phyloP scores from a whole-genome alignment of 345 rosid genomes.

The Gossypium herbaceum region DNA sequence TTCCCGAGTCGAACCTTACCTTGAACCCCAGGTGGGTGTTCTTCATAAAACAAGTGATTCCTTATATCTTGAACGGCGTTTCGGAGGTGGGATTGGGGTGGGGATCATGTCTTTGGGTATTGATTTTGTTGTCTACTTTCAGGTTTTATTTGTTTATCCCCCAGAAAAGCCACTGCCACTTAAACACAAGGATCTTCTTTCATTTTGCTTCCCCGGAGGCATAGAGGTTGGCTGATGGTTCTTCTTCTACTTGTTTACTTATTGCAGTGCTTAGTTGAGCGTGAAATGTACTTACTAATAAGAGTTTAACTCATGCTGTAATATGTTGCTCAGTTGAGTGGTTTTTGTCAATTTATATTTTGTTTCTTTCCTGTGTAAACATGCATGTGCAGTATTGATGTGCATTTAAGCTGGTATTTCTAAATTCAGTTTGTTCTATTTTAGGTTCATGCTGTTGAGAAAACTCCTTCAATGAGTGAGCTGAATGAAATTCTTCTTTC shows the following conservation, averaged over 20 bases:
- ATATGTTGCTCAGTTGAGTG: not conserved
- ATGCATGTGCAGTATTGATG: not conserved
- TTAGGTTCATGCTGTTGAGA: conserved; percentile 87
- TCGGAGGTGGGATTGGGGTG: not conserved
- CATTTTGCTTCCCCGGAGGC: conserved; percentile 96
- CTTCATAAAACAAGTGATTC: conserved; percentile 6
- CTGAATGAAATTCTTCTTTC: conserved; percentile 48
- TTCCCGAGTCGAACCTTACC: conserved; percentile 67
- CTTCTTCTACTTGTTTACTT: not conserved
- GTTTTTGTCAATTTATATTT: not conserved
- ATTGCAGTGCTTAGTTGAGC: not conserved
- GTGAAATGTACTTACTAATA: not conserved
- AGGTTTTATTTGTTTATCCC: conserved; percentile 92
- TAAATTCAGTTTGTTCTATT: conserved; percentile 19
- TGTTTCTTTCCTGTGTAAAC: not conserved
- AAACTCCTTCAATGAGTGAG: conserved; percentile 97
- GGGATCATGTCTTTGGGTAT: conserved; percentile 1
- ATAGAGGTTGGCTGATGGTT: conserved; percentile 51
- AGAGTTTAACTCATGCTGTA: not conserved
- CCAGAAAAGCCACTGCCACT: conserved; percentile 79
- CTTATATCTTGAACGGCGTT: not conserved
- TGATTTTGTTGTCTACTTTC: conserved; percentile 28
- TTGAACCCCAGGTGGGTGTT: conserved; percentile 76
- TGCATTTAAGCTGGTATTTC: conserved; percentile 11
- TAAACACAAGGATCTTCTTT: conserved; percentile 79